Conservation (phyloP, 2,329 filamentous ascomycete genomes). For the Cladobotryum mycophilum region DNA sequence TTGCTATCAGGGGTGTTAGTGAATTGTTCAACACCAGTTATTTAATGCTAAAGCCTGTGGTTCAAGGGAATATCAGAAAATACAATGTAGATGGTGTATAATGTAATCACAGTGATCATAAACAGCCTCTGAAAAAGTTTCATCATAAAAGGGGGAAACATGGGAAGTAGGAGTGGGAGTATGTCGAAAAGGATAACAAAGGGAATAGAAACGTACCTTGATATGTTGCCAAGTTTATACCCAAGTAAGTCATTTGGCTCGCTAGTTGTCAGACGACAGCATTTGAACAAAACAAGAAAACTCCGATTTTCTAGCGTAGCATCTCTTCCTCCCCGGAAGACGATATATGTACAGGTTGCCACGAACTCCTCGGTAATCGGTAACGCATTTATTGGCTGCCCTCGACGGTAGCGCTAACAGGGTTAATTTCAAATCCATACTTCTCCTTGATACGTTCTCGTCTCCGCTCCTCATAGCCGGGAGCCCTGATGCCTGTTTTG, state of each 20-base stretch:
- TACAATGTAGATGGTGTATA: slow-evolving; percentile 12
- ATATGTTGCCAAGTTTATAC: neutral
- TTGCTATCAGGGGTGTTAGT: no score
- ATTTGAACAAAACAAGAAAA: slow-evolving; percentile 25
- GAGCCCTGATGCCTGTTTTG: slow-evolving; percentile 65
- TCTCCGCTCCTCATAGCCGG: slow-evolving; percentile 80
- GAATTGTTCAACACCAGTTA: no score
- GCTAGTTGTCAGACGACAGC: neutral
- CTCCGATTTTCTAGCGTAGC: slow-evolving; percentile 37
- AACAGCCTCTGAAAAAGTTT: slow-evolving; percentile 41
- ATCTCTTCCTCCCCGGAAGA: slow-evolving; percentile 27
- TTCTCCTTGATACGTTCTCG: slow-evolving; percentile 74
- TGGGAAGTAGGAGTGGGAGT: neutral
- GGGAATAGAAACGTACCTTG: slow-evolving; percentile 16
- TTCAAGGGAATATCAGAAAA: neutral
- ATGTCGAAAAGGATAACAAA: no score
- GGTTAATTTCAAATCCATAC: slow-evolving; percentile 79
- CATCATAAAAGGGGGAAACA: slow-evolving; percentile 30
- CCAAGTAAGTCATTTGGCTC: neutral
- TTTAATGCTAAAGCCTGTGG: neutral
- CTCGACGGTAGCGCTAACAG: slow-evolving; percentile 48
- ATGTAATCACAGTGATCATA: slow-evolving; percentile 38
- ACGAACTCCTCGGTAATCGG: slow-evolving; percentile 22
- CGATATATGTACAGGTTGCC: slow-evolving; percentile 30
- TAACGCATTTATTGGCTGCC: slow-evolving; percentile 30